Evolutionary conservation across 1,139 yeast species (phyloP).

Genomic region (Geotrichum cucujoidarum): DNA sequence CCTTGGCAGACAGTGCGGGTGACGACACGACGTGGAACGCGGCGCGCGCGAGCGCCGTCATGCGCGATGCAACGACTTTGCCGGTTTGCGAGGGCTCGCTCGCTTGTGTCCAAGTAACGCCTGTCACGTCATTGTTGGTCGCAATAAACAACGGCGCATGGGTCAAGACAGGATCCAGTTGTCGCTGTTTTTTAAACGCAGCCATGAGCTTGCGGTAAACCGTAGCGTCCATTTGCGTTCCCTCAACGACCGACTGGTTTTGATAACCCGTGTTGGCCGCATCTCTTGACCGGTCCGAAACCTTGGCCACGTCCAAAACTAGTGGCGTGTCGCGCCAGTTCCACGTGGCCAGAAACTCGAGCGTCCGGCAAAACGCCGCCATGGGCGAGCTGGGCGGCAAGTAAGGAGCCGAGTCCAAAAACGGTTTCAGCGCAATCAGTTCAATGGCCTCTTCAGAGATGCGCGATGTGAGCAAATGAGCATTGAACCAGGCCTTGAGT

Average conservation of each 20-base stretch:
- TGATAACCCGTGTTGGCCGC: slow-evolving; percentile 30
- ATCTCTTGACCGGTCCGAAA: slow-evolving; percentile 41
- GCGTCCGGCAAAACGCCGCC: slow-evolving; percentile 71
- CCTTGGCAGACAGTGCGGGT: slow-evolving; percentile 40
- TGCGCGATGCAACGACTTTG: slow-evolving; percentile 64
- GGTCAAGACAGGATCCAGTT: slow-evolving; percentile 73
- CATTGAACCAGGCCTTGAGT: slow-evolving; percentile 82
- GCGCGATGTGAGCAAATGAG: slow-evolving; percentile 56
- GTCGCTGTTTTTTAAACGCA: slow-evolving; percentile 62
- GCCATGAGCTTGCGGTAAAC: slow-evolving; percentile 58
- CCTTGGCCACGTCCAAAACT: slow-evolving; percentile 63
- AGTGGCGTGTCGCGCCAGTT: slow-evolving; percentile 90
- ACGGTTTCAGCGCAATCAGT: slow-evolving; percentile 73
- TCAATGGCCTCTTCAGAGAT: slow-evolving; percentile 77
- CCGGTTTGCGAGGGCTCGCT: slow-evolving; percentile 53
- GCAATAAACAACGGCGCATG: slow-evolving; percentile 79
- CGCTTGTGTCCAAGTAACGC: slow-evolving; percentile 73
- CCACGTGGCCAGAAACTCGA: slow-evolving; percentile 75
- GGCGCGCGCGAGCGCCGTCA: slow-evolving; percentile 81
- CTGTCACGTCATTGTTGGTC: slow-evolving; percentile 75
- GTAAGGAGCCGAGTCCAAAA: slow-evolving; percentile 82
- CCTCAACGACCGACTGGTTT: slow-evolving; percentile 32
- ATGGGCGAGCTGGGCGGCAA: slow-evolving; percentile 71
- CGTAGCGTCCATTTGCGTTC: slow-evolving; percentile 60
- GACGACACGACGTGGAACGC: slow-evolving; percentile 52